phyloP scores from a whole-genome alignment of 2,329 filamentous ascomycete species.

The Calonectria honghensis region DNA sequence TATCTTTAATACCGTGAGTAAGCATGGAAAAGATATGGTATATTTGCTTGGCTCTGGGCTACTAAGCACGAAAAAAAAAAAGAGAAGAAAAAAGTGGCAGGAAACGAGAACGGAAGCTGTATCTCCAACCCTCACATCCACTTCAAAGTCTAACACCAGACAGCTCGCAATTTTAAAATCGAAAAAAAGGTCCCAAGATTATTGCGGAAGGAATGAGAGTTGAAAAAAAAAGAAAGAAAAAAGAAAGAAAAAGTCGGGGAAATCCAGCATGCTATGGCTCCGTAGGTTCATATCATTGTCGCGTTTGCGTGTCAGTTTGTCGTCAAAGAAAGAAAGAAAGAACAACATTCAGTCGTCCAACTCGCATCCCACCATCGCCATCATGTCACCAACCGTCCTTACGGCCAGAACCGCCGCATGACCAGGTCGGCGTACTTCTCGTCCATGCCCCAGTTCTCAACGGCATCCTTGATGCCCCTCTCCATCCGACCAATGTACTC shows the following conservation, averaged over 20 bases:
- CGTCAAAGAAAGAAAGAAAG: background rate
- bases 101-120: background rate
- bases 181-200: background rate
- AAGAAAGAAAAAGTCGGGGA: background rate
- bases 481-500: conserved; percentile 81
- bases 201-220: background rate
- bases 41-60: background rate
- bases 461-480: conserved; percentile 75
- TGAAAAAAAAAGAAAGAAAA: background rate
- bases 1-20: background rate
- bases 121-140: background rate
- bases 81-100: background rate
- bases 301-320: background rate
- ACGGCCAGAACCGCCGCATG: conserved; percentile 68
- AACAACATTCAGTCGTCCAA: background rate
- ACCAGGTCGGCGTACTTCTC: conserved; percentile 71
- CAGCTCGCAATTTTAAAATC: background rate
- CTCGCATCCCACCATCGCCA: background rate
- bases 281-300: background rate
- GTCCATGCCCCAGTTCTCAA: conserved; percentile 72
- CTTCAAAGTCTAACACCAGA: background rate
- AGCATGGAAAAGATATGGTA: background rate
- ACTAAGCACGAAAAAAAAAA: background rate
- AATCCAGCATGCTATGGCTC: background rate
- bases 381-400: background rate